Evolutionary conservation across 371 early-diverging fungal genomes (phyloP).

Genomic region (Mucor saturninus): DNA sequence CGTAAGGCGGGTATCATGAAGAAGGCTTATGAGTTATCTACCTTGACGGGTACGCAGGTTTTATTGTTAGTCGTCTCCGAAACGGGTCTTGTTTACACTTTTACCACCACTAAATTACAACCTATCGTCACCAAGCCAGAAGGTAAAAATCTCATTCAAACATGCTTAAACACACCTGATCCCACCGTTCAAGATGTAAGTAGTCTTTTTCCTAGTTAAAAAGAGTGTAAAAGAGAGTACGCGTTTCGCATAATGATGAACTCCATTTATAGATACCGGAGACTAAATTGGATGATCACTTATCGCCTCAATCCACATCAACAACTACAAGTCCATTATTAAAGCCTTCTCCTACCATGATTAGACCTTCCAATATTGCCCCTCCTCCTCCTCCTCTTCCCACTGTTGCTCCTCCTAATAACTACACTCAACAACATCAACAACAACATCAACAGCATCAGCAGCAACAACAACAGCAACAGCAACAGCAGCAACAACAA

Average conservation of each 20-base stretch:
- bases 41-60: conserved; percentile 97
- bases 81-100: conserved; percentile 98
- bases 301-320: conserved; percentile 18
- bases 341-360: conserved; percentile 10
- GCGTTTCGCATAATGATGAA: not conserved
- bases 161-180: conserved; percentile 91
- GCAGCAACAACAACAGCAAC: not conserved
- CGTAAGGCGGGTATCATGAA: conserved; percentile 99
- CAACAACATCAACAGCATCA: not conserved
- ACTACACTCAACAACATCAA: conserved; percentile 1
- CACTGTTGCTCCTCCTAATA: not conserved
- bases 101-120: conserved; percentile 96
- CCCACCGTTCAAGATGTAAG: conserved; percentile 17
- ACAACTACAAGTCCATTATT: conserved; percentile 16
- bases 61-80: conserved; percentile 95
- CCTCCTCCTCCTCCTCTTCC: conserved; percentile 5
- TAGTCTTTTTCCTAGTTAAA: too few relatives aligned
- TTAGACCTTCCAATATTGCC: conserved; percentile 9
- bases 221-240: not conserved
- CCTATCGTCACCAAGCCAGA: conserved; percentile 94
- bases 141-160: conserved; percentile 93
- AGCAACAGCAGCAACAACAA: not conserved
- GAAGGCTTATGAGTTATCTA: conserved; percentile 97
- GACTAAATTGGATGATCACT: conserved; percentile 9
- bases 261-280: conserved; percentile 10